These are phyloP conservation scores for Nicotiana obtusifolia DNA, from an alignment of 257 asterid genomes.

Conservation along the genomic window DNA sequence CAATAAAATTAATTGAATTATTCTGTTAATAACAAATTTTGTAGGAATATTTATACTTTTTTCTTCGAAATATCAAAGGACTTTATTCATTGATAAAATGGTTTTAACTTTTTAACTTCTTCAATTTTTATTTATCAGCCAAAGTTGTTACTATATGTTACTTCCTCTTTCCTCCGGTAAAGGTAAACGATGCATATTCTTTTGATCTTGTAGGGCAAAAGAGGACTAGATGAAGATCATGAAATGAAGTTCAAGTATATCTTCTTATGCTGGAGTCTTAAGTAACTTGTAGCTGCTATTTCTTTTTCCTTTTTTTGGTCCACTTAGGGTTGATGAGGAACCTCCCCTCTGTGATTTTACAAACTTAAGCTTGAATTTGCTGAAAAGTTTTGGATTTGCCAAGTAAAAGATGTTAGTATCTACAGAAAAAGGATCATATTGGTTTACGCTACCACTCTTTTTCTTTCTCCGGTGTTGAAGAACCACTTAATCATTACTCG, in stretches of 20 bases:
- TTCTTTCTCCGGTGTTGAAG: not conserved
- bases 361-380: not conserved
- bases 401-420: not conserved
- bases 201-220: conserved; percentile 60
- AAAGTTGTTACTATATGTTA: not conserved
- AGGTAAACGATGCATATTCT: conserved; percentile 33
- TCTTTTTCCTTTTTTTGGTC: not conserved
- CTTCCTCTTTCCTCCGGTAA: conserved; percentile 1
- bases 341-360: not conserved
- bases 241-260: conserved; percentile 41
- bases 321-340: not conserved
- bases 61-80: not conserved
- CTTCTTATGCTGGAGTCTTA: conserved; percentile 8
- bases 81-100: not conserved
- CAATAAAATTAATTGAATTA: not conserved
- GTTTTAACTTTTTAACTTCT: conserved; percentile 5
- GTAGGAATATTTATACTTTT: not conserved
- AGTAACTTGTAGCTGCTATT: not conserved
- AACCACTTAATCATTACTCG: not conserved
- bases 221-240: conserved; percentile 57
- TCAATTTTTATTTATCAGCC: not conserved
- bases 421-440: not conserved
- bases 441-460: not conserved
- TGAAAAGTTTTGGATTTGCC: not conserved
- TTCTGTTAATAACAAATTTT: not conserved